Base-by-base conservation (phyloP, 805 yeast genomes). In the Candida tibetensis region DNA sequence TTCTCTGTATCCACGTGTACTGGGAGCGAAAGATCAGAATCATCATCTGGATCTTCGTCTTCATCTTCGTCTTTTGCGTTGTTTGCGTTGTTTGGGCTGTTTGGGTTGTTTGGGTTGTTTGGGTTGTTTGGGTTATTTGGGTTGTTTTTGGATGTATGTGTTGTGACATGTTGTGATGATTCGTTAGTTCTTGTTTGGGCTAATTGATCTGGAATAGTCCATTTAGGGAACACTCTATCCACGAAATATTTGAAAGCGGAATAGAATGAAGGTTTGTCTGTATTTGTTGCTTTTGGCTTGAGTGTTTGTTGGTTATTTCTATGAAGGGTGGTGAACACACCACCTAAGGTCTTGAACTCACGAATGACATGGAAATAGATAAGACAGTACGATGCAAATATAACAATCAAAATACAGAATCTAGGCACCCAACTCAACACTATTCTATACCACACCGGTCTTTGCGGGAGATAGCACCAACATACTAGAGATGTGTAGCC, bases 371-470 rank as follows among this genome's bases (percentile, higher is more conserved):
- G 85, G 43, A 77, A 61, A 58, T 89, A 89, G 36, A 89, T 81
- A 27, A 82, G 69, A 34, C 77, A 64, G 58, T 89, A 89, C 32
- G 87, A 77, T 3, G 70, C 57, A 25, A 85, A 51, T 46, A 90
- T 85, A 17, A 73, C 52, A 7, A 84, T 54, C 41, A 85, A 73
- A 38, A 89, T 75, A 40, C 76, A 60, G 55, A 79, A 88, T 34
- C 96, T 70, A 9, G 95, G 89, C 2, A 79, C 81, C 95, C 95
- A 90, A 46, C 88, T 77, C 34, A 89, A 62, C 1, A 69, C 88
- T 28, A 83, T 54, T 40, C 87, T 67, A 55, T 79, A 82, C 93
- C 93, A 88, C 5, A 71, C 54, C 0, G 95, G 95, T 2, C 62
- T 45, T 30, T 77, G 76, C 0, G 95, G 89, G 40, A 89, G 64